Base-by-base conservation (phyloP, 2,329 filamentous ascomycete genomes). In the Myotisia sp. region DNA sequence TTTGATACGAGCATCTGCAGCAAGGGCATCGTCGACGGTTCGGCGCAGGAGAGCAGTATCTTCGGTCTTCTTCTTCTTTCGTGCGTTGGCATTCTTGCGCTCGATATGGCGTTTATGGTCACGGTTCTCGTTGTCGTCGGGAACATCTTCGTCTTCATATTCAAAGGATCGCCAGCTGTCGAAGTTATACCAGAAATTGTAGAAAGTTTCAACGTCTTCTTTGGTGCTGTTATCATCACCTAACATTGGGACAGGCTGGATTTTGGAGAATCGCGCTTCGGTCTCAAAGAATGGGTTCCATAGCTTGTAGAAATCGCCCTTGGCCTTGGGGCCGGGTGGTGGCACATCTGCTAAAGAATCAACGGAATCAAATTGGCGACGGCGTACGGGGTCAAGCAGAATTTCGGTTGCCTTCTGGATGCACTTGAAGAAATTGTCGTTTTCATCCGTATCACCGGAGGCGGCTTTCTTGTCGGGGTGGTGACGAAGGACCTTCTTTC, bases 131-230 rank as follows among this genome's bases (percentile, higher is more conserved):
- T 90, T 93, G 68, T 98, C 90, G 53, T 98, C 90, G 26, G 90
- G 90, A 19, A 98, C 87, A 55, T 98, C 90, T 68, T 98, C 90
- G 54, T 98, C 90, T 39, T 92, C 80, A 63, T 98, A 98, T 65
- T 98, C 90, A 52, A 98, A 98, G 2, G 81, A 77, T 42, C 90
- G 73, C 90, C 90, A 98, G 60, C 80, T 90, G 70, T 98, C 90
- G 51, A 98, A 92, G 71, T 87, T 92, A 71, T 95, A 98, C 79
- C 82, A 98, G 70, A 95, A 98, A 71, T 98, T 93, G 74, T 98
- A 98, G 62, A 98, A 98, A 35, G 69, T 67, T 55, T 95, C 86
- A 29, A 98, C 90, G 6, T 93, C 78, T 54, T 92, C 82, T 62
- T 86, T 82, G 49, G 74, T 74, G 53, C 81, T 78, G 46, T 92